phyloP scores from a whole-genome alignment of 345 rosid genomes.

The Euphorbia peplus region DNA sequence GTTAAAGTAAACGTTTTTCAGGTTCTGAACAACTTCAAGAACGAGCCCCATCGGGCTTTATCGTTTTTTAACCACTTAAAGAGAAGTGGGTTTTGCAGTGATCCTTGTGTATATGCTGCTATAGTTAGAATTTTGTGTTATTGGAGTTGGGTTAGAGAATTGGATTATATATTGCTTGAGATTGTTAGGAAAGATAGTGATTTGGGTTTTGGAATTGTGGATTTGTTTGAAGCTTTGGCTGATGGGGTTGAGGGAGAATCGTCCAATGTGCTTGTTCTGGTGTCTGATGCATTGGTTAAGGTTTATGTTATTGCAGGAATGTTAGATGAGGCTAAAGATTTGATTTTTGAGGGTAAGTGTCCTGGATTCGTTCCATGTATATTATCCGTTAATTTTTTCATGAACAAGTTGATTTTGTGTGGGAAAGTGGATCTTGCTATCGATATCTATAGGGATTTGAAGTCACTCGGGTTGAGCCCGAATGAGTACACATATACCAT shows the following conservation, averaged over 20 bases:
- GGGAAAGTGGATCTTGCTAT: constrained; percentile 43
- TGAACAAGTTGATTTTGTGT: constrained; percentile 46
- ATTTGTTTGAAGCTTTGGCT: constrained; percentile 40
- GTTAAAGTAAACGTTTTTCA: constrained; percentile 26
- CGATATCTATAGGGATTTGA: constrained; percentile 45
- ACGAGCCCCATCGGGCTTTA: constrained; percentile 50
- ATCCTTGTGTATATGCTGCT: constrained; percentile 44
- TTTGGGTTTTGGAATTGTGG: constrained; percentile 33
- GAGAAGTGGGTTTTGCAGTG: constrained; percentile 33
- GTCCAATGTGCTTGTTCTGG: constrained; percentile 21
- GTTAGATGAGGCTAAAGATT: constrained; percentile 58
- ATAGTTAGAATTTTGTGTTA: constrained; percentile 40
- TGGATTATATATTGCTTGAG: constrained; percentile 44
- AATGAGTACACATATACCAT: constrained; percentile 55
- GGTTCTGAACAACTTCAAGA: constrained; percentile 28
- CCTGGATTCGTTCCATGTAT: constrained; percentile 37
- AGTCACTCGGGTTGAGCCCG: constrained; percentile 41
- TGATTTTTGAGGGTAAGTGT: constrained; percentile 34
- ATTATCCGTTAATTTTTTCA: constrained; percentile 51
- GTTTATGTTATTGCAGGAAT: constrained; percentile 38
- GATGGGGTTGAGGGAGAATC: constrained; percentile 25
- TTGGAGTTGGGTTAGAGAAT: constrained; percentile 39
- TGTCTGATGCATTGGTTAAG: constrained; percentile 53
- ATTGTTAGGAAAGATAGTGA: constrained; percentile 32
- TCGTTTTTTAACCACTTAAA: constrained; percentile 39